Evolutionary conservation across 345 rosid species (phyloP), one percentile per base, ranked within the genome.

Genomic region (Conringia planisiliqua): DNA sequence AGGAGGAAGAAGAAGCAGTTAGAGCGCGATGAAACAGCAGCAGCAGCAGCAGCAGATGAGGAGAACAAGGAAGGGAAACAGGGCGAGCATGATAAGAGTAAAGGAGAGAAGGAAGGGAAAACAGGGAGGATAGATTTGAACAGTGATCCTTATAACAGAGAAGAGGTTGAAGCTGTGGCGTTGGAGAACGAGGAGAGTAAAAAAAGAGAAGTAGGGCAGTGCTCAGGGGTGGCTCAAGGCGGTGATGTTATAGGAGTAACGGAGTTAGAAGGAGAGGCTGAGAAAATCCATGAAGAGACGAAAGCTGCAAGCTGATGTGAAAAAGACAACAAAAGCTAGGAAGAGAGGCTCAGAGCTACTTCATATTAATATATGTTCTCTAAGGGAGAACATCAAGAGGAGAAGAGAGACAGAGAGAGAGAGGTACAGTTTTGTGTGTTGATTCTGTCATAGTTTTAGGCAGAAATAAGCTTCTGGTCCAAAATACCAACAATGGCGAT

Each of bases 1-100:
- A 89, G 97, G 76, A 92, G 89, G 87, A 92, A 81, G 86, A 87
- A 85, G 82, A 90, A 92, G 29, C 97, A 82, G 75, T 85, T 84
- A 48, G 97, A 90, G 60, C 87, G 77, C 1, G 93, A 85, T 70
- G 86, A 74, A 17, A 80, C 82, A 82, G 63, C 38, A 32, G 76
- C 76, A 32, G 81, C 84, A 36, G 63, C n/a, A 24, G 46, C 44
- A 40, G 44, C 44, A 2, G 66, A 69, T 5, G 9, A 62, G 73
- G 84, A 76, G 79, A 80, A 74, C 14, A 64, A 59, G 20, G 58
- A 63, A 10, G 74, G 42, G 17, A 35, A 29, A 42, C 70, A 43
- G 78, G 83, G 50, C 1, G 88, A 77, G 70, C 8, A 79, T 22
- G 87, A 68, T 43, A 68, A 47, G 42, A 77, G 39, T 61, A 74